These are phyloP conservation scores for Otatea glauca DNA, from an alignment of 176 grass and related monocot genomes.

Conservation along the genomic window DNA sequence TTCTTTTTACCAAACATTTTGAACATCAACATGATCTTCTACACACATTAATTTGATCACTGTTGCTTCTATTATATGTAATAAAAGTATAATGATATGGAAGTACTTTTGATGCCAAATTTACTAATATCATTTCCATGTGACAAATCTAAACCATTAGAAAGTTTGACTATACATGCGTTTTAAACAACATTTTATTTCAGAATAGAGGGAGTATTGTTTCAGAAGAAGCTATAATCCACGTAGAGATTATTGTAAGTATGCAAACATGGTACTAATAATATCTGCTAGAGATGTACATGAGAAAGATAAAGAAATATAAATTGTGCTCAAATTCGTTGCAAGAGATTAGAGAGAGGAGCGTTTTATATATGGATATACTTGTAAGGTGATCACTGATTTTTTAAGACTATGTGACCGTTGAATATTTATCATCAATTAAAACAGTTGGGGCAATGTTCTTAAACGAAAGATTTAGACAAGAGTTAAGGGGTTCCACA, in stretches of 20 bases:
- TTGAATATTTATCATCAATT: background rate
- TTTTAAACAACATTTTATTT: background rate
- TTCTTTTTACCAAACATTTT: background rate
- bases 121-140: background rate
- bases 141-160: background rate
- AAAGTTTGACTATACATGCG: background rate
- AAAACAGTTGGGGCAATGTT: background rate
- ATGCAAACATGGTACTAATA: too few species aligned
- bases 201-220: background rate
- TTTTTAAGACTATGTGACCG: background rate
- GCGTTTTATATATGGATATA: background rate
- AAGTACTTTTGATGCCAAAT: background rate
- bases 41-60: background rate
- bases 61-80: background rate
- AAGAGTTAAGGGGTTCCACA: background rate
- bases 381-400: background rate
- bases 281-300: too few species aligned
- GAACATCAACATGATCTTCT: background rate
- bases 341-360: background rate
- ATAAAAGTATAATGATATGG: background rate
- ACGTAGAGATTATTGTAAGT: too few species aligned
- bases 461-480: background rate
- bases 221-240: background rate
- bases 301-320: too few species aligned
- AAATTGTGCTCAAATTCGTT: too few species aligned